Conservation (phyloP, 1,284 basidiomycete species). For the Cutaneotrichosporon cavernicola region DNA sequence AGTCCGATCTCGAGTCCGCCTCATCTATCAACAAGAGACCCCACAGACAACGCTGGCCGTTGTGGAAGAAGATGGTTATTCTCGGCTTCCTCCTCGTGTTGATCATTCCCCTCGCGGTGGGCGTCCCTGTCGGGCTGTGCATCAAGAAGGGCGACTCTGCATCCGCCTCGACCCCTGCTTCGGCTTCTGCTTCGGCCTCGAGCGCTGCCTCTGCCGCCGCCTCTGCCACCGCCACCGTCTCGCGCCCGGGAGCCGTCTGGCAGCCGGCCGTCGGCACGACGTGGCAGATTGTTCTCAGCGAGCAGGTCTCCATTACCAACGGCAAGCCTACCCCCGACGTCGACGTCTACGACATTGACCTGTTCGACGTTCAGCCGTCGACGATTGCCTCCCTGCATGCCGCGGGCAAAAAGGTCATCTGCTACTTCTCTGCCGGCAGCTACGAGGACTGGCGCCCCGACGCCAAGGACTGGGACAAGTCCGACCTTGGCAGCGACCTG, state of each 20-base stretch:
- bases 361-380: constrained; percentile 8
- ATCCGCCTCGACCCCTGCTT: no score
- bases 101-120: no score
- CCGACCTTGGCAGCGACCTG: constrained; percentile 13
- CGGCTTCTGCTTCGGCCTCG: no score
- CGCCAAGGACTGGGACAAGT: not conserved
- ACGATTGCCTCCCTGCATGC: constrained; percentile 16
- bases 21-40: no score
- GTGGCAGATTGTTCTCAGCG: constrained; percentile 20
- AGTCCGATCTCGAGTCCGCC: no score
- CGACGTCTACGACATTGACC: constrained; percentile 17
- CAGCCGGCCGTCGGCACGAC: not conserved
- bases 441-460: constrained; percentile 35
- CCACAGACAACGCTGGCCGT: no score
- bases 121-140: no score
- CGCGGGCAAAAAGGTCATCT: constrained; percentile 47
- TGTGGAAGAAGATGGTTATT: no score
- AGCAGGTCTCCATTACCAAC: not conserved
- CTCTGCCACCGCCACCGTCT: no score
- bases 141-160: no score
- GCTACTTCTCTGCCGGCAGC: constrained; percentile 50
- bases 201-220: no score
- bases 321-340: constrained; percentile 9
- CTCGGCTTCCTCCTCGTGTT: no score
- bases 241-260: not conserved